Evolutionary conservation across 129 eudicot species (phyloP).

Genomic region (Flaveria robusta): DNA sequence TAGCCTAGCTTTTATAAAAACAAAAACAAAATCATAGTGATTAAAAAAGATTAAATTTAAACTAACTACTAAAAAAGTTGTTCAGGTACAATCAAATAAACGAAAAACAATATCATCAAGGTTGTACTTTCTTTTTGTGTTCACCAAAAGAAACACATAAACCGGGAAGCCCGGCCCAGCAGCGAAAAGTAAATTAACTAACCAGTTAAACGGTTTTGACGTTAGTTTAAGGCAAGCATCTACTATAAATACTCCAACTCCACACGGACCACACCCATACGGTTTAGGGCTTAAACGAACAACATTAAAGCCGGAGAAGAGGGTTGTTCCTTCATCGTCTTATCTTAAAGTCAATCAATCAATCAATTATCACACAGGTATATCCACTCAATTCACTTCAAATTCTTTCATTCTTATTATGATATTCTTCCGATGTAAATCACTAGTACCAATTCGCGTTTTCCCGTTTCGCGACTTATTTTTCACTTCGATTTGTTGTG

Average conservation of each 20-base stretch:
- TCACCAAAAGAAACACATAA: not conserved
- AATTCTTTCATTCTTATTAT: not conserved
- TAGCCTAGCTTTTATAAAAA: too few species aligned
- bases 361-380: slow-evolving; percentile 25
- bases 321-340: slow-evolving; percentile 46
- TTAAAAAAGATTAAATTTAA: too few species aligned
- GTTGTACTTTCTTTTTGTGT: too few species aligned
- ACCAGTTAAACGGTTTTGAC: slow-evolving; percentile 36
- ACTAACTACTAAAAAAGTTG: too few species aligned
- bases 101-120: too few species aligned
- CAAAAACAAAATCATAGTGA: too few species aligned
- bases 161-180: slow-evolving; percentile 26
- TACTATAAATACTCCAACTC: slow-evolving; percentile 40
- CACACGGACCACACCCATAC: not conserved
- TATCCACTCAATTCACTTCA: not conserved
- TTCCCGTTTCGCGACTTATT: not conserved
- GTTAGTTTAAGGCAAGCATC: slow-evolving; percentile 44
- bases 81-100: too few species aligned
- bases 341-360: slow-evolving; percentile 6
- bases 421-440: not conserved
- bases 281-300: slow-evolving; percentile 65
- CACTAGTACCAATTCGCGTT: not conserved
- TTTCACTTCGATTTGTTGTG: not conserved
- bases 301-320: slow-evolving; percentile 56
- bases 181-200: not conserved